Evolutionary conservation across 176 grass and related monocot species (phyloP).

Genomic region (Dendrocalamus sinicus): DNA sequence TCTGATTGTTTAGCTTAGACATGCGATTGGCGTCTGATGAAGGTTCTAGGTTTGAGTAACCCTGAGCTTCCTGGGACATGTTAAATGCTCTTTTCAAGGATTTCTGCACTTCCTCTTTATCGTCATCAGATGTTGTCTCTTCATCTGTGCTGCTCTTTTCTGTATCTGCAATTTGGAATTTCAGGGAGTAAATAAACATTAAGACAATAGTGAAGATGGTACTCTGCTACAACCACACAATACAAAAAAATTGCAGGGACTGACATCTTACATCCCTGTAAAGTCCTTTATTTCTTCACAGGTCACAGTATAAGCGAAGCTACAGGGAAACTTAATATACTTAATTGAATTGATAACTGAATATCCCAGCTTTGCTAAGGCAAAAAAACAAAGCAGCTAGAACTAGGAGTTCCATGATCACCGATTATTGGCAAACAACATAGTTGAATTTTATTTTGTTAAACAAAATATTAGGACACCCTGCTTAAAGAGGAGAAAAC

Average conservation of each 20-base stretch:
- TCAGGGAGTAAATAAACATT: slow-evolving; percentile 15
- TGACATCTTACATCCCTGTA: background rate
- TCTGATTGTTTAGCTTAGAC: slow-evolving; percentile 6
- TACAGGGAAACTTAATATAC: background rate
- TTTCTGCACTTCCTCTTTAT: background rate
- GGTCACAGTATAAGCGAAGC: background rate
- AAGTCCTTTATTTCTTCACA: slow-evolving; percentile 3
- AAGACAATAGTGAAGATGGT: background rate
- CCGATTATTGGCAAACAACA: background rate
- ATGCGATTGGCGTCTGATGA: slow-evolving; percentile 4
- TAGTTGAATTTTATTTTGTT: background rate
- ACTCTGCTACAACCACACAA: background rate
- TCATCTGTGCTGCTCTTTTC: slow-evolving; percentile 5
- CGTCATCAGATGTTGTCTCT: background rate
- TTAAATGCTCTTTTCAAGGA: background rate
- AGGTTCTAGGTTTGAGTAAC: background rate
- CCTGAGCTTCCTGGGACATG: background rate
- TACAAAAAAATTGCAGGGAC: background rate
- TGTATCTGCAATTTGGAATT: slow-evolving; percentile 35
- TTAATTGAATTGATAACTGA: background rate
- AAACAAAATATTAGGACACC: background rate
- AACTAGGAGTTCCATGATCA: slow-evolving; percentile 16
- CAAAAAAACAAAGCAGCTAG: background rate
- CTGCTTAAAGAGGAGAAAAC: background rate
- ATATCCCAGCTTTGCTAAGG: slow-evolving; percentile 4